Conservation (phyloP, 2,329 filamentous ascomycete species). For the Aspergillus flavus region DNA sequence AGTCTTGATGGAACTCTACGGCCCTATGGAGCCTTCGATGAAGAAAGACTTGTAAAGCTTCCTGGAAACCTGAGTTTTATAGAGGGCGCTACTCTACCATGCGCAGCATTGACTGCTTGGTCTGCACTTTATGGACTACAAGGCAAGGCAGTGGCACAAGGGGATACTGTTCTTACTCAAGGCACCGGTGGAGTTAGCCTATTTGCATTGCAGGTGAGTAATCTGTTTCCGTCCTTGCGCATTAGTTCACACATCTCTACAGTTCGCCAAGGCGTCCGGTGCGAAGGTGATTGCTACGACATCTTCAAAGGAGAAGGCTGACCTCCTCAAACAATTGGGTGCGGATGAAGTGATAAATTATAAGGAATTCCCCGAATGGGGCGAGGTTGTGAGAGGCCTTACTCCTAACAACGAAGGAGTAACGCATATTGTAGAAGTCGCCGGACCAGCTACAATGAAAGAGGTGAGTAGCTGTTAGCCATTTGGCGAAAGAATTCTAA, state of each 20-base stretch:
- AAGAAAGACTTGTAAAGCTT: conserved; percentile 55
- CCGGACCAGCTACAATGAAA: not conserved
- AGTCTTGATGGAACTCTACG: conserved; percentile 65
- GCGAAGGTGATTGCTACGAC: conserved; percentile 58
- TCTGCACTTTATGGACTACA: conserved; percentile 59
- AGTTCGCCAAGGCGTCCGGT: conserved; percentile 47
- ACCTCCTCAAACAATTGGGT: conserved; percentile 52
- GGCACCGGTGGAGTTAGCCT: conserved; percentile 59
- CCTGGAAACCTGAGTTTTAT: conserved; percentile 54
- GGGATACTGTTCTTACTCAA: conserved; percentile 56
- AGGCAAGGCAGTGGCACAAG: conserved; percentile 48
- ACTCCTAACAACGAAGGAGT: conserved; percentile 23
- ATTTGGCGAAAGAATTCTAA: no score
- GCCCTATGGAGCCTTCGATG: conserved; percentile 63
- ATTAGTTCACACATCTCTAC: not conserved
- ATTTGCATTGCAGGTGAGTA: conserved; percentile 36
- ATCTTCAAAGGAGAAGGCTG: conserved; percentile 54
- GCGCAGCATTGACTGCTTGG: conserved; percentile 59
- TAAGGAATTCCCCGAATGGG: conserved; percentile 55
- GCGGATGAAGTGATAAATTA: conserved; percentile 61
- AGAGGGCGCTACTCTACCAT: conserved; percentile 58
- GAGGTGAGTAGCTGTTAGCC: no score
- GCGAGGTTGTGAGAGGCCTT: conserved; percentile 67
- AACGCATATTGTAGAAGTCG: not conserved
- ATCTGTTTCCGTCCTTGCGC: no score